phyloP scores from a whole-genome alignment of 73 alveolate species.

The Blepharisma japonicum region DNA sequence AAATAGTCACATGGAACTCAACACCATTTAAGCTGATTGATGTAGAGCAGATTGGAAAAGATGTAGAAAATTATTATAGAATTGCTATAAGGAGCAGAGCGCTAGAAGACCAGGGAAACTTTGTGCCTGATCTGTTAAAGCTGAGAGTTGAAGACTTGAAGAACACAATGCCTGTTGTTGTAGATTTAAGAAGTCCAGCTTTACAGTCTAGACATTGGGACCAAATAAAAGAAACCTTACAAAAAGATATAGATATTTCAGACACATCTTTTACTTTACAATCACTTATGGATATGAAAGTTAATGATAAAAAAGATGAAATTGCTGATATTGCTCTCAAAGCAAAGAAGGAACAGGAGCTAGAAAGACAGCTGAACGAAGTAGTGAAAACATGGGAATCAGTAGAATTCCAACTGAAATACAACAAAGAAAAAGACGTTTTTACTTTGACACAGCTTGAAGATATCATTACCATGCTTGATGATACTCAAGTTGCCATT shows the following conservation, averaged over 20 bases:
- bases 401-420: slow-evolving; percentile 80
- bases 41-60: slow-evolving; percentile 68
- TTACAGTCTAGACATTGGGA: slow-evolving; percentile 69
- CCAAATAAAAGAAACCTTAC: slow-evolving; percentile 59
- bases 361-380: slow-evolving; percentile 80
- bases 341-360: slow-evolving; percentile 85
- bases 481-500: slow-evolving; percentile 88
- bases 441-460: slow-evolving; percentile 88
- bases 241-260: slow-evolving; percentile 52
- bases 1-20: slow-evolving; percentile 62
- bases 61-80: slow-evolving; percentile 65
- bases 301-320: slow-evolving; percentile 68
- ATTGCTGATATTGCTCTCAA: slow-evolving; percentile 61
- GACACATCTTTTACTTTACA: slow-evolving; percentile 64
- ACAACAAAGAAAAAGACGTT: slow-evolving; percentile 78
- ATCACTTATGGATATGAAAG: slow-evolving; percentile 63
- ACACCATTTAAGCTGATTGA: slow-evolving; percentile 68
- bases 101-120: slow-evolving; percentile 61
- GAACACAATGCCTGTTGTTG: slow-evolving; percentile 83
- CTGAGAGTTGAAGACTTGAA: slow-evolving; percentile 65
- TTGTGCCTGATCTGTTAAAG: slow-evolving; percentile 58
- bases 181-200: slow-evolving; percentile 73
- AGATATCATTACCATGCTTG: slow-evolving; percentile 84
- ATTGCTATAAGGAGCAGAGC: slow-evolving; percentile 52
- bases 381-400: slow-evolving; percentile 82